These are phyloP conservation scores for Mycena galericulata DNA, from an alignment of 768 basidiomycete species.

Conservation along the genomic window DNA sequence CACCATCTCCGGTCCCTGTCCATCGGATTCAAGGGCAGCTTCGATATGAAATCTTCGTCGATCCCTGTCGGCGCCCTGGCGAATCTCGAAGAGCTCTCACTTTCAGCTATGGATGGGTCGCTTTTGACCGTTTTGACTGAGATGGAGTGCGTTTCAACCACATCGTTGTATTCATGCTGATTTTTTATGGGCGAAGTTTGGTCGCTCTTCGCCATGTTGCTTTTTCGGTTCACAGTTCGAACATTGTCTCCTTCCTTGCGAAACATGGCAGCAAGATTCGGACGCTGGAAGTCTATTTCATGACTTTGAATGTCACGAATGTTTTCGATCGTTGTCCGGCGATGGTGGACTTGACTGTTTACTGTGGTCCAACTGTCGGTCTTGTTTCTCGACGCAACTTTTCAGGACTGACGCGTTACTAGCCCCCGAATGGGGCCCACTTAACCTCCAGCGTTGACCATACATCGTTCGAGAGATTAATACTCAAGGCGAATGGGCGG, in stretches of 20 bases:
- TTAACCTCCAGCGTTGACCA: neutral
- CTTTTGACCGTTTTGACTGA: neutral
- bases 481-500: neutral
- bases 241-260: neutral
- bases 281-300: neutral
- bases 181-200: neutral
- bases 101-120: neutral
- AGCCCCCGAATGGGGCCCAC: conserved; percentile 1
- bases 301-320: neutral
- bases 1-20: conserved; percentile 12
- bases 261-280: conserved; percentile 28
- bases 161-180: neutral
- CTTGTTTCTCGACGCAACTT: neutral
- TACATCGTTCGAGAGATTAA: conserved; percentile 9
- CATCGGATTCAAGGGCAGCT: neutral
- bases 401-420: neutral
- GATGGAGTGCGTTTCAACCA: conserved; percentile 13
- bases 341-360: conserved; percentile 13
- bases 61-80: conserved; percentile 9
- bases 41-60: neutral
- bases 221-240: neutral
- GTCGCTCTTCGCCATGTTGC: conserved; percentile 1
- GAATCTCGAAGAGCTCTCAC: conserved; percentile 15
- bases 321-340: conserved; percentile 20
- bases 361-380: conserved; percentile 16